A percentile compares a stretch with the other conserved stretches of the same genome.
Conservation (phyloP, 176 grass and related monocot genomes). For the Bonia amplexicaulis region DNA sequence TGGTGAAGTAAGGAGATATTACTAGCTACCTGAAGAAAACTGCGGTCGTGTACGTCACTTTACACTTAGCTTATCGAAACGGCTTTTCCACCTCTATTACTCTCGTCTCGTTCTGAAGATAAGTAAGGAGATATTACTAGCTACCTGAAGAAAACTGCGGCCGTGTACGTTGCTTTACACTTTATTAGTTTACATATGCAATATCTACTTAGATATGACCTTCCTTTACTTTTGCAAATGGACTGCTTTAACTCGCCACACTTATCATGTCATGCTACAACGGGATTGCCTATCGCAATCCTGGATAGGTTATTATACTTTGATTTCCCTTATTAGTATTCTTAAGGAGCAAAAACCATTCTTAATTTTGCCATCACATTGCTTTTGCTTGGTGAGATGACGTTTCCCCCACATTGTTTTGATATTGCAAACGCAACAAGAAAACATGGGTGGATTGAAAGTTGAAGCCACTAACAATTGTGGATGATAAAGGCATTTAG, state of each 20-base stretch:
- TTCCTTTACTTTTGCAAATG: conserved; percentile 9
- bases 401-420: conserved; percentile 22
- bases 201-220: conserved; percentile 8
- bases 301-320: neutral
- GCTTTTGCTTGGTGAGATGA: conserved; percentile 34
- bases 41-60: neutral
- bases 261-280: conserved; percentile 33
- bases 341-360: neutral
- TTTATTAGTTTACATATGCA: neutral
- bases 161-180: neutral
- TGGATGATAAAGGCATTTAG: conserved; percentile 33
- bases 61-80: too few relatives aligned
- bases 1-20: neutral
- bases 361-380: neutral
- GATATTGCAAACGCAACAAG: conserved; percentile 26
- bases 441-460: conserved; percentile 25
- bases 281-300: conserved; percentile 14
- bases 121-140: neutral
- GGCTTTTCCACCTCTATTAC: too few relatives aligned
- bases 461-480: conserved; percentile 37
- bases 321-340: conserved; percentile 28
- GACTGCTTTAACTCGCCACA: neutral
- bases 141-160: neutral
- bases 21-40: neutral
- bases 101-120: too few relatives aligned